These are phyloP conservation scores for Melanopsichium pennsylvanicum DNA, from an alignment of 1,284 basidiomycete genomes.

Conservation along the genomic window DNA sequence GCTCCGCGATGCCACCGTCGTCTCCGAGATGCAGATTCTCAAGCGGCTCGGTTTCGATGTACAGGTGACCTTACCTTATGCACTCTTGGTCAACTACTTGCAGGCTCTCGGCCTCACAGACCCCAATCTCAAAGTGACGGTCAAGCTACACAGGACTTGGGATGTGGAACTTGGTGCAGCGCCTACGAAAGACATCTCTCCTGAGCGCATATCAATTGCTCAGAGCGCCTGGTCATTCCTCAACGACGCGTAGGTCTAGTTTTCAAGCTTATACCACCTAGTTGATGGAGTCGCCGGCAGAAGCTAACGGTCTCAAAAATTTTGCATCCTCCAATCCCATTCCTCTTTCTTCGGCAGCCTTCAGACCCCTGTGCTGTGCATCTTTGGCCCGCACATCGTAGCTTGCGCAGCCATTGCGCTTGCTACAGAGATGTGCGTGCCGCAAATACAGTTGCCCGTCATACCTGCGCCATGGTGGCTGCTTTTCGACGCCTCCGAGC, in stretches of 20 bases:
- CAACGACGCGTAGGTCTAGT: slow-evolving; percentile 65
- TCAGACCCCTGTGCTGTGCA: slow-evolving; percentile 86
- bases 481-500: slow-evolving; percentile 64
- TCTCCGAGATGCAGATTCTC: slow-evolving; percentile 96
- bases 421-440: slow-evolving; percentile 25
- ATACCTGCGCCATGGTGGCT: slow-evolving; percentile 66
- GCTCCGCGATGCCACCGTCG: slow-evolving; percentile 78
- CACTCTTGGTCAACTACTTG: slow-evolving; percentile 92
- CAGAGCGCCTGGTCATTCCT: slow-evolving; percentile 66
- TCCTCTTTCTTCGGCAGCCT: slow-evolving; percentile 69
- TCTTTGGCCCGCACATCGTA: slow-evolving; percentile 86
- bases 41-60: slow-evolving; percentile 72
- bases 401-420: slow-evolving; percentile 73
- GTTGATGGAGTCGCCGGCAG: too few relatives aligned
- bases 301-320: too few relatives aligned
- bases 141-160: neutral
- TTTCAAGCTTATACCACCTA: neutral
- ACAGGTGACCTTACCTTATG: slow-evolving; percentile 85
- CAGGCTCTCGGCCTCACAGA: slow-evolving; percentile 79
- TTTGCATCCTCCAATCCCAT: neutral
- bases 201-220: slow-evolving; percentile 25
- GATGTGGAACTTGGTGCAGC: neutral
- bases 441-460: slow-evolving; percentile 59
- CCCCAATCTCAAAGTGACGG: slow-evolving; percentile 1
- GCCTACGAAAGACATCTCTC: neutral